phyloP scores from a whole-genome alignment of 2,329 filamentous ascomycete species.

The Botryotinia convoluta region DNA sequence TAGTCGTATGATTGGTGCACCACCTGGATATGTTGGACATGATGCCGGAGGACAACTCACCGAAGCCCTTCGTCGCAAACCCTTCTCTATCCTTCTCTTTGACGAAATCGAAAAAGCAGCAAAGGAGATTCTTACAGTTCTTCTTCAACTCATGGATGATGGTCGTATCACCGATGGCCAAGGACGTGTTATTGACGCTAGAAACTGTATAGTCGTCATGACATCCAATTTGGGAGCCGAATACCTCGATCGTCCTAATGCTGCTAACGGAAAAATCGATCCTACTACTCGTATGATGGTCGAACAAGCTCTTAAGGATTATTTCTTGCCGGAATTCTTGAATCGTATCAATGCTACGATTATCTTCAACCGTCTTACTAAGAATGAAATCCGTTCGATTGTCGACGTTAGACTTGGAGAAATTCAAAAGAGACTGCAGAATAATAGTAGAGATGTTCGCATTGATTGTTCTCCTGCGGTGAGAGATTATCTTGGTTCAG shows the following conservation, averaged over 20 bases:
- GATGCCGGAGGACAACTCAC: constrained; percentile 95
- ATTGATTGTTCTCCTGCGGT: constrained; percentile 82
- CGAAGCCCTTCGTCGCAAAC: constrained; percentile 86
- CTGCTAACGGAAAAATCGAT: constrained; percentile 81
- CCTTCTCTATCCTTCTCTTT: constrained; percentile 96
- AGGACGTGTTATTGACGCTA: constrained; percentile 89
- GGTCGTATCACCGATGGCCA: constrained; percentile 98
- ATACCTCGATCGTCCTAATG: constrained; percentile 77
- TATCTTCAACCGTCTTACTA: constrained; percentile 96
- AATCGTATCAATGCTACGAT: constrained; percentile 96
- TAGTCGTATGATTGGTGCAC: constrained; percentile 95
- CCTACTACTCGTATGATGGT: constrained; percentile 82
- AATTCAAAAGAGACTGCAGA: constrained; percentile 84
- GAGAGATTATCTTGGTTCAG: constrained; percentile 86
- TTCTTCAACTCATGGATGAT: constrained; percentile 99
- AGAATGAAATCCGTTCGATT: constrained; percentile 87
- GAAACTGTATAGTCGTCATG: constrained; percentile 99
- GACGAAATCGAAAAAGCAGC: constrained; percentile 98
- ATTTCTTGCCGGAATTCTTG: constrained; percentile 97
- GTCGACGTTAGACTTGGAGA: constrained; percentile 86
- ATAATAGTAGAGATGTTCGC: constrained; percentile 80
- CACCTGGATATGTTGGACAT: constrained; percentile 94
- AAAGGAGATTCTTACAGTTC: constrained; percentile 93
- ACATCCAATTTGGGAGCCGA: constrained; percentile 96
- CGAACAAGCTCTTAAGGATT: constrained; percentile 85